Conservation (phyloP, 306 rosid genomes). For the Lathyrus sativus region DNA sequence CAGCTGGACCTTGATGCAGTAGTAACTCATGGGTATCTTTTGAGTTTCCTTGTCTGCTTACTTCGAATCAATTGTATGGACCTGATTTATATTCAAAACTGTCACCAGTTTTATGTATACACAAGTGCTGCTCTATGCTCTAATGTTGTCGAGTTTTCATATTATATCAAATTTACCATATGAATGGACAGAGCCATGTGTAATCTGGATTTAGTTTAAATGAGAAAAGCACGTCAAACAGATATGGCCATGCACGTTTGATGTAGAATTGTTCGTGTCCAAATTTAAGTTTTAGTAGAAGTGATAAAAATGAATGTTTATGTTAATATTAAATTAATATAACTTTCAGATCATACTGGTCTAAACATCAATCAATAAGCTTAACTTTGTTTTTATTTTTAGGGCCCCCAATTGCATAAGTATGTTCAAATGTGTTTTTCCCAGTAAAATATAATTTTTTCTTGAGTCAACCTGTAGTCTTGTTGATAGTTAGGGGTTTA, state of each 20-base stretch:
- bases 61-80: constrained; percentile 32
- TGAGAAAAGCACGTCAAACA: background rate
- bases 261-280: background rate
- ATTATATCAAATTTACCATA: constrained; percentile 25
- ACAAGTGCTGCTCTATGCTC: constrained; percentile 12
- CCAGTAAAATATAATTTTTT: too few relatives aligned
- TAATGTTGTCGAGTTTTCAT: constrained; percentile 12
- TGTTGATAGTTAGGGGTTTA: too few relatives aligned
- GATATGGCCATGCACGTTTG: background rate
- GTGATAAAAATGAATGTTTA: background rate
- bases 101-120: constrained; percentile 29
- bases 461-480: too few relatives aligned
- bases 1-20: constrained; percentile 49
- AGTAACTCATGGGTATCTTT: constrained; percentile 20
- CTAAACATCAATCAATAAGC: background rate
- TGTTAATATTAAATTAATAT: background rate
- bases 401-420: too few relatives aligned
- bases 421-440: too few relatives aligned
- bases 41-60: constrained; percentile 28
- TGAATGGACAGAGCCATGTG: constrained; percentile 5
- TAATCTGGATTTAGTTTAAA: constrained; percentile 18
- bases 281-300: background rate
- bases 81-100: constrained; percentile 30
- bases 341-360: background rate
- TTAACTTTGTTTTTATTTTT: too few relatives aligned